phyloP scores from a whole-genome alignment of 2,329 filamentous ascomycete genomes.

The Parasarocladium wereldwijsianum region DNA sequence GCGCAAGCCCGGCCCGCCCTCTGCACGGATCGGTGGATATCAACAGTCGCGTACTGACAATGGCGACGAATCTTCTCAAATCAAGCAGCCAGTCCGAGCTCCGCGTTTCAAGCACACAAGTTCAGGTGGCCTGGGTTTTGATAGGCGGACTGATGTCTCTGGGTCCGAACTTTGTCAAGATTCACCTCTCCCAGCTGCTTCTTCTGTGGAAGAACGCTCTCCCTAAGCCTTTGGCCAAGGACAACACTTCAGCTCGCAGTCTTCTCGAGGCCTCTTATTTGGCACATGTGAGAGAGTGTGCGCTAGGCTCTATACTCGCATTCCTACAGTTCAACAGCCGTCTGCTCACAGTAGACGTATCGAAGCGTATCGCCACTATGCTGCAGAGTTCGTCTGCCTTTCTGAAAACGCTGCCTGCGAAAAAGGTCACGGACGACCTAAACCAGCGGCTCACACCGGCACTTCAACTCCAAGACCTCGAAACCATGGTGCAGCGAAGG shows the following conservation, averaged over 20 bases:
- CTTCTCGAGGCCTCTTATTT: conserved; percentile 84
- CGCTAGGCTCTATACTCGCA: conserved; percentile 76
- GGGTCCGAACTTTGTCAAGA: conserved; percentile 96
- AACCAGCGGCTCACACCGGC: conserved; percentile 71
- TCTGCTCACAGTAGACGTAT: conserved; percentile 83
- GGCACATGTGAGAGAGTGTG: conserved; percentile 88
- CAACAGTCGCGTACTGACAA: conserved; percentile 78
- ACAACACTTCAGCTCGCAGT: conserved; percentile 73
- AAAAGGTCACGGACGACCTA: conserved; percentile 77
- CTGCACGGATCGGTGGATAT: conserved; percentile 92
- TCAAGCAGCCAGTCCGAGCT: conserved; percentile 84
- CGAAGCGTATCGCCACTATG: conserved; percentile 84
- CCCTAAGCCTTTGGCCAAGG: conserved; percentile 84
- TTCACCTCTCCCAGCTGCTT: conserved; percentile 85
- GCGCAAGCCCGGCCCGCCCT: conserved; percentile 74
- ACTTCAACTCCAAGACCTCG: conserved; percentile 76
- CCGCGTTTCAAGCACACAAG: conserved; percentile 80
- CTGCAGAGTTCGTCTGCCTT: conserved; percentile 88
- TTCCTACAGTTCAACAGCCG: conserved; percentile 91
- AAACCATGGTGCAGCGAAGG: conserved; percentile 82
- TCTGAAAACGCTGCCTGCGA: conserved; percentile 66
- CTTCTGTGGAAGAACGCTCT: conserved; percentile 95
- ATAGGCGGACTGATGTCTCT: conserved; percentile 94
- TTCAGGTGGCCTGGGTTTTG: conserved; percentile 94
- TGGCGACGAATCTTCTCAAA: conserved; percentile 85